Conservation (phyloP, 768 basidiomycete genomes). For the Stropharia rugosoannulata region DNA sequence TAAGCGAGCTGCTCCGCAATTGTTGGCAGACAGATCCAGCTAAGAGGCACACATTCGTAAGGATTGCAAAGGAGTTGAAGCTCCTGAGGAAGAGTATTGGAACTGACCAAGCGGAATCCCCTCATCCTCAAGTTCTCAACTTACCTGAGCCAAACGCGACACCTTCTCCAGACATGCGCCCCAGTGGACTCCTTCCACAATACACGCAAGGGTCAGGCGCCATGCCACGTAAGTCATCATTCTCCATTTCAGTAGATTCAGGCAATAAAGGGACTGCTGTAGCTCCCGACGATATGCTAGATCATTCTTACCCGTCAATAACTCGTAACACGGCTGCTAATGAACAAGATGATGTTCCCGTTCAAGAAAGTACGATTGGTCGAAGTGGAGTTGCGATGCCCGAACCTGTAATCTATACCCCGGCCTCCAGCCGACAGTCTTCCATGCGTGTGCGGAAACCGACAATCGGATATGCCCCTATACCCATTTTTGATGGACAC, state of each 20-base stretch:
- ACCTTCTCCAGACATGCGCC: slow-evolving; percentile 34
- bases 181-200: slow-evolving; percentile 17
- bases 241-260: background rate
- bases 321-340: background rate
- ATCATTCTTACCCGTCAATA: slow-evolving; percentile 1
- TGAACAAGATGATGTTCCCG: slow-evolving; percentile 8
- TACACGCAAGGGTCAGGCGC: slow-evolving; percentile 15
- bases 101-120: slow-evolving; percentile 24
- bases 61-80: slow-evolving; percentile 48
- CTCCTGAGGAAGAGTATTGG: slow-evolving; percentile 41
- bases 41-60: slow-evolving; percentile 51
- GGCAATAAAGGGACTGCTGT: background rate
- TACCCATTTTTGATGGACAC: slow-evolving; percentile 29
- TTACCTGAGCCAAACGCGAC: slow-evolving; percentile 15
- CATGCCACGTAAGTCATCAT: slow-evolving; percentile 14
- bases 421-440: slow-evolving; percentile 21
- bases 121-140: slow-evolving; percentile 16
- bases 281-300: slow-evolving; percentile 13
- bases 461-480: background rate
- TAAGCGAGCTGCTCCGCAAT: slow-evolving; percentile 44
- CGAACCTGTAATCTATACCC: slow-evolving; percentile 37
- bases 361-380: slow-evolving; percentile 34
- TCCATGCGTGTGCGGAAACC: slow-evolving; percentile 16
- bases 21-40: slow-evolving; percentile 61
- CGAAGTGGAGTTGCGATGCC: slow-evolving; percentile 32